These are phyloP conservation scores for Saccharum officinarum DNA, from an alignment of 176 grass and related monocot genomes.

Conservation along the genomic window DNA sequence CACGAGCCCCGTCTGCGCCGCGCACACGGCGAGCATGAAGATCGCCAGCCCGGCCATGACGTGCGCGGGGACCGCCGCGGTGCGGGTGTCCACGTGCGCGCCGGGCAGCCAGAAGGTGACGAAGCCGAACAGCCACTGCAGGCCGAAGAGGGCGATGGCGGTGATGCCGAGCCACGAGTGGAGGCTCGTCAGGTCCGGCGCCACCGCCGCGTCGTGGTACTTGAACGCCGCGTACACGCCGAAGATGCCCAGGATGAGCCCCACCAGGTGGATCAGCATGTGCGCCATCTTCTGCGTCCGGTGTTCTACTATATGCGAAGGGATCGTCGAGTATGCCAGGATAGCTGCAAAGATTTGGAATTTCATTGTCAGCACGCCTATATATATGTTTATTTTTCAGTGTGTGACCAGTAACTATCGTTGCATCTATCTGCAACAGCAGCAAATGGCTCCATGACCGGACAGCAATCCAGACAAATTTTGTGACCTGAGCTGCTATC, in stretches of 20 bases:
- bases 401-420: background rate
- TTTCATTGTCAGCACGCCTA: background rate
- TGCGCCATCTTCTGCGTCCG: conserved; percentile 59
- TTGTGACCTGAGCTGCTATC: background rate
- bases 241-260: conserved; percentile 70
- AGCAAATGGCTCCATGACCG: background rate
- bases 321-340: conserved; percentile 74
- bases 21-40: conserved; percentile 84
- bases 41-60: conserved; percentile 57
- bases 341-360: conserved; percentile 45
- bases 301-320: conserved; percentile 11
- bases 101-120: conserved; percentile 63
- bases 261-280: conserved; percentile 80
- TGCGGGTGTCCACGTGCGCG: background rate
- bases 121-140: conserved; percentile 95
- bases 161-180: conserved; percentile 90
- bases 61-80: conserved; percentile 41
- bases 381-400: background rate
- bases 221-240: conserved; percentile 95
- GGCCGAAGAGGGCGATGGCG: conserved; percentile 73
- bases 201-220: conserved; percentile 56
- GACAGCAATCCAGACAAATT: background rate
- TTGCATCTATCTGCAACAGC: background rate
- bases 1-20: conserved; percentile 74
- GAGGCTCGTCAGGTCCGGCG: conserved; percentile 57